phyloP scores from a whole-genome alignment of 2,329 filamentous ascomycete species.

The Fusarium sp. region DNA sequence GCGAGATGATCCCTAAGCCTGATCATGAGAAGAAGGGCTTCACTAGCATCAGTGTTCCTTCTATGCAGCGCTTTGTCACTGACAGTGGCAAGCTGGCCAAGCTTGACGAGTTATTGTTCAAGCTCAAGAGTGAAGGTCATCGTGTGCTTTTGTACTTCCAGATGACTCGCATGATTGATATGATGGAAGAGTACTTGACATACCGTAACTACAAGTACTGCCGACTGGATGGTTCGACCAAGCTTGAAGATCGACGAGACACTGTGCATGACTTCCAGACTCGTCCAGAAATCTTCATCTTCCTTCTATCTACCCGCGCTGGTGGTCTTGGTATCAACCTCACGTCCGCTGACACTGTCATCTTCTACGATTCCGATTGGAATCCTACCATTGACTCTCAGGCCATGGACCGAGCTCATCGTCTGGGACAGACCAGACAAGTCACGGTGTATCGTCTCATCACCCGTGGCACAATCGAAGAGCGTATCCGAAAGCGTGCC shows the following conservation, averaged over 20 bases:
- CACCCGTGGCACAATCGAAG: constrained; percentile 95
- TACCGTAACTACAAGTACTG: constrained; percentile 99
- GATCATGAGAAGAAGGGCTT: constrained; percentile 85
- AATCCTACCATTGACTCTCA: constrained; percentile 99
- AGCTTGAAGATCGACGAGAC: constrained; percentile 94
- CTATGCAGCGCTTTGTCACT: constrained; percentile 97
- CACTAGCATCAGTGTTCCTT: constrained; percentile 91
- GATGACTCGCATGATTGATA: constrained; percentile 99
- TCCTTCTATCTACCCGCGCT: constrained; percentile 93
- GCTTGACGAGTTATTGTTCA: constrained; percentile 85
- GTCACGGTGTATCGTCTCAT: constrained; percentile 98
- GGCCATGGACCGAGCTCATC: constrained; percentile 98
- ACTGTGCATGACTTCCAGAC: constrained; percentile 98
- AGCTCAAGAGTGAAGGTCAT: constrained; percentile 91
- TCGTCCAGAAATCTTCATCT: constrained; percentile 94
- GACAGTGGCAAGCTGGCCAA: constrained; percentile 96
- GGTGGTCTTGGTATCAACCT: constrained; percentile 98
- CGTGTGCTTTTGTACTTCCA: constrained; percentile 99
- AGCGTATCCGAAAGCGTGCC: constrained; percentile 95
- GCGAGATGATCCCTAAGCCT: constrained; percentile 77
- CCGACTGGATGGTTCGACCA: constrained; percentile 94
- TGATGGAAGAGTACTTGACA: constrained; percentile 98
- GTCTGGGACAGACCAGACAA: constrained; percentile 93
- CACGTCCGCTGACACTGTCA: constrained; percentile 95
- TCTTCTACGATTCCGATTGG: constrained; percentile 99